phyloP scores from a whole-genome alignment of 495 filamentous ascomycete genomes.

The Cudoniella acicularis region DNA sequence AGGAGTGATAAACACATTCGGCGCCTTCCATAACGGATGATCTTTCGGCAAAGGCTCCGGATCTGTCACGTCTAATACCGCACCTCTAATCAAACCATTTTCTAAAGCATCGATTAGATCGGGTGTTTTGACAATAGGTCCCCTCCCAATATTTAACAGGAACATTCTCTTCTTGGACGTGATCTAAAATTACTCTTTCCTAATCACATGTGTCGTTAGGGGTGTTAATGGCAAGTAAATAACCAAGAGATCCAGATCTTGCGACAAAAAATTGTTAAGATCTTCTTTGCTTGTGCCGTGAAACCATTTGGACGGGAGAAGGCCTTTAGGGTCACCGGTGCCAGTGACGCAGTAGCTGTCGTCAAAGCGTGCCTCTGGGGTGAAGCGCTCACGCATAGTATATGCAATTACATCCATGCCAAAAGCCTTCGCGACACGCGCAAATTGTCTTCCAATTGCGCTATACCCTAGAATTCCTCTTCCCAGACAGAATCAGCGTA shows the following conservation, averaged over 20 bases:
- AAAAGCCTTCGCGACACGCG: conserved; percentile 61
- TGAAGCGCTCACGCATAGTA: conserved; percentile 57
- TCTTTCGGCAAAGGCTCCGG: conserved; percentile 73
- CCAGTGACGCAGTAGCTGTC: conserved; percentile 64
- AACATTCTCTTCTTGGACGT: conserved; percentile 52
- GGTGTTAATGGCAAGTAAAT: conserved; percentile 67
- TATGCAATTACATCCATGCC: conserved; percentile 79
- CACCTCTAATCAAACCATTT: conserved; percentile 47
- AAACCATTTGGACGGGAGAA: conserved; percentile 67
- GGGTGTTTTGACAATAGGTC: conserved; percentile 63
- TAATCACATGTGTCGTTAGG: conserved; percentile 57
- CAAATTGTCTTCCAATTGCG: conserved; percentile 54
- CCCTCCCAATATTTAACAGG: conserved; percentile 69
- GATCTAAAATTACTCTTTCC: conserved; percentile 59
- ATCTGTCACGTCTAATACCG: conserved; percentile 79
- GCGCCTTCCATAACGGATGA: conserved; percentile 62
- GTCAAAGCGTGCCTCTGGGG: conserved; percentile 52
- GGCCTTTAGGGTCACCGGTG: conserved; percentile 71
- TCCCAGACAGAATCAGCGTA: no score
- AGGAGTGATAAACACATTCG: conserved; percentile 71
- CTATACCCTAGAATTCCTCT: conserved; percentile 76
- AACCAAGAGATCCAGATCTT: conserved; percentile 69
- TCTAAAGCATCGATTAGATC: conserved; percentile 62
- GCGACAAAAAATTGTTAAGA: conserved; percentile 59
- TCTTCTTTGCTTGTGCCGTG: conserved; percentile 55